Conservation (phyloP, 2,329 filamentous ascomycete species). For the Penicillium sp. region DNA sequence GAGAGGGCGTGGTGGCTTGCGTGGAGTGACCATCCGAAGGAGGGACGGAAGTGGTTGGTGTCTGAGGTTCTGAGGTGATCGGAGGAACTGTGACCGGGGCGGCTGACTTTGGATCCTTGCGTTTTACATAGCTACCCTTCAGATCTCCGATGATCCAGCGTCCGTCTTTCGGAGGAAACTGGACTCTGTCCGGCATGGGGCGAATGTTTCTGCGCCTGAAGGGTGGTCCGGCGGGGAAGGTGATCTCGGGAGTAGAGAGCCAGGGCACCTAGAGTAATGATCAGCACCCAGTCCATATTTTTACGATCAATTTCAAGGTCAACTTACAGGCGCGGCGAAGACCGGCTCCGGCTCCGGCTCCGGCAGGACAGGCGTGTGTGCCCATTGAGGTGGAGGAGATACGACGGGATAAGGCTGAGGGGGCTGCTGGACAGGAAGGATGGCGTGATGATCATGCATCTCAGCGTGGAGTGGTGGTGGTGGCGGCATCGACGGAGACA, state of each 20-base stretch:
- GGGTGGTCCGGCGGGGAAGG: slow-evolving; percentile 57
- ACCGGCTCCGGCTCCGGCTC: slow-evolving; percentile 35
- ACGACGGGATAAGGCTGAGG: slow-evolving; percentile 36
- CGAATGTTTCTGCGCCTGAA: slow-evolving; percentile 49
- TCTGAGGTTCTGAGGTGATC: slow-evolving; percentile 52
- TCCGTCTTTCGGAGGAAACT: slow-evolving; percentile 54
- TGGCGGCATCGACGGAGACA: slow-evolving; percentile 37
- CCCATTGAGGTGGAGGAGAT: slow-evolving; percentile 33
- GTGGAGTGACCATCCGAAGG: slow-evolving; percentile 60
- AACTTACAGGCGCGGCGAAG: slow-evolving; percentile 53
- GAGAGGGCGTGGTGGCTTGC: slow-evolving; percentile 59
- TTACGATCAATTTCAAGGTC: neutral
- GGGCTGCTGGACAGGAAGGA: slow-evolving; percentile 28
- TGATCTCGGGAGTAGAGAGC: slow-evolving; percentile 58
- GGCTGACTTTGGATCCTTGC: slow-evolving; percentile 21
- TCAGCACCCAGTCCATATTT: slow-evolving; percentile 11
- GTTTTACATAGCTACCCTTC: slow-evolving; percentile 18
- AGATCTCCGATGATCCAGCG: slow-evolving; percentile 26
- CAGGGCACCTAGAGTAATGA: slow-evolving; percentile 54
- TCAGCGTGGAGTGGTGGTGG: slow-evolving; percentile 32
- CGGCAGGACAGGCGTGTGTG: slow-evolving; percentile 24
- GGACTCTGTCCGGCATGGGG: slow-evolving; percentile 43
- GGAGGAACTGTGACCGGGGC: slow-evolving; percentile 24
- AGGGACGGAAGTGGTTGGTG: slow-evolving; percentile 60
- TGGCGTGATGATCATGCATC: slow-evolving; percentile 30